Conservation (phyloP, 2,329 filamentous ascomycete genomes). For the Lasiodiplodia hormozganensis region DNA sequence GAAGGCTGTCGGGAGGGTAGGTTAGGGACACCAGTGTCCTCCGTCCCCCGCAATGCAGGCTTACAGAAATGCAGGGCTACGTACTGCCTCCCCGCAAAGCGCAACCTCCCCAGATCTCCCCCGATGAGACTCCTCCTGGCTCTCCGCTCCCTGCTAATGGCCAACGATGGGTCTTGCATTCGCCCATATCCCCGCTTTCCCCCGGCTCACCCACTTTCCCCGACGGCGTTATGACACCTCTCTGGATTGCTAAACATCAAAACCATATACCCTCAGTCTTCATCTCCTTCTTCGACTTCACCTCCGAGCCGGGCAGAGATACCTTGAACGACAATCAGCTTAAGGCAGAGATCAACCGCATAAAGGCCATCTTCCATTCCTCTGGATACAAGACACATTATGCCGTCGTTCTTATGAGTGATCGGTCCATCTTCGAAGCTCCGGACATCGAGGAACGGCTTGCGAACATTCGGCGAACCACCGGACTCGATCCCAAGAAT, state of each 20-base stretch:
- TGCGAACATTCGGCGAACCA: slow-evolving; percentile 77
- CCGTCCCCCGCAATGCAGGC: slow-evolving; percentile 35
- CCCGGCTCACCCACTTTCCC: slow-evolving; percentile 84
- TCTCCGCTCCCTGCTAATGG: slow-evolving; percentile 60
- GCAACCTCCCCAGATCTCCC: slow-evolving; percentile 61
- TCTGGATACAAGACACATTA: slow-evolving; percentile 81
- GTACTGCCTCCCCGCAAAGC: slow-evolving; percentile 69
- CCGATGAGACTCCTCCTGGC: slow-evolving; percentile 56
- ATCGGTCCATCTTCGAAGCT: slow-evolving; percentile 66
- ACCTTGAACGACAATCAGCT: slow-evolving; percentile 85
- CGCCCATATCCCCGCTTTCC: slow-evolving; percentile 87
- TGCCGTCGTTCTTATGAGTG: slow-evolving; percentile 77
- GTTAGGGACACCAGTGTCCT: slow-evolving; percentile 50
- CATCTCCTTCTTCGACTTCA: slow-evolving; percentile 80
- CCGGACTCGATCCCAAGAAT: slow-evolving; percentile 80
- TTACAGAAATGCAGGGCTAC: slow-evolving; percentile 53
- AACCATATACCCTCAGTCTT: slow-evolving; percentile 80
- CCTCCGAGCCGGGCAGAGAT: slow-evolving; percentile 73
- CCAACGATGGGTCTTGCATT: slow-evolving; percentile 71
- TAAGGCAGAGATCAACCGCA: slow-evolving; percentile 82
- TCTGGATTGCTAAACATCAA: slow-evolving; percentile 91
- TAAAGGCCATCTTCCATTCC: slow-evolving; percentile 71
- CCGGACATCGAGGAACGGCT: slow-evolving; percentile 76
- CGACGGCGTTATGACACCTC: slow-evolving; percentile 81
- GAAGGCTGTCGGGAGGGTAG: slow-evolving; percentile 80